phyloP scores from a whole-genome alignment of 768 basidiomycete species.

The Trametes villosa region DNA sequence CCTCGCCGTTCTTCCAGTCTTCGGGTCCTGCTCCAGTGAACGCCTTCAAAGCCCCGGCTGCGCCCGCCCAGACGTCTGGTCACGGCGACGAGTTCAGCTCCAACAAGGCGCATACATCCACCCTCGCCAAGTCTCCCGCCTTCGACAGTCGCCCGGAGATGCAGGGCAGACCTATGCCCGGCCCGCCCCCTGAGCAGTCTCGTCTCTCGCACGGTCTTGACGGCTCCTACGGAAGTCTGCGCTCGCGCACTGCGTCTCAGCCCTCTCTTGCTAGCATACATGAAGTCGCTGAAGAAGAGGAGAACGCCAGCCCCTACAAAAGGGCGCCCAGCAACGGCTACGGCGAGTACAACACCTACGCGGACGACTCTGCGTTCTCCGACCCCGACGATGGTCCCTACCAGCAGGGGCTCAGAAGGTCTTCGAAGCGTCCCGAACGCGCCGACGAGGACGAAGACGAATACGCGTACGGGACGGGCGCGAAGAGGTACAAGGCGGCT shows the following conservation, averaged over 20 bases:
- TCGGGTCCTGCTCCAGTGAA: slow-evolving; percentile 4
- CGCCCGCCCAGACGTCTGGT: slow-evolving; percentile 10
- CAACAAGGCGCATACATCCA: slow-evolving; percentile 33
- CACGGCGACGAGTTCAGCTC: slow-evolving; percentile 24
- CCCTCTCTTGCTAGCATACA: slow-evolving; percentile 28
- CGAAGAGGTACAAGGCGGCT: slow-evolving; percentile 27
- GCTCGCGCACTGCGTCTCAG: slow-evolving; percentile 20
- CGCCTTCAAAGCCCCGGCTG: slow-evolving; percentile 16
- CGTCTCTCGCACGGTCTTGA: slow-evolving; percentile 10
- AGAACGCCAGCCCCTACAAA: neutral
- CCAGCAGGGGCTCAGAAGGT: slow-evolving; percentile 9
- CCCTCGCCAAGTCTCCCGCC: neutral
- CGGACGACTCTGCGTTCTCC: neutral
- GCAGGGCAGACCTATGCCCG: neutral
- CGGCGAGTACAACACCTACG: neutral
- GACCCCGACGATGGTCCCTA: neutral
- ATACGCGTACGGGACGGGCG: slow-evolving; percentile 17
- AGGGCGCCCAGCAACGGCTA: neutral
- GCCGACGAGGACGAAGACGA: slow-evolving; percentile 19
- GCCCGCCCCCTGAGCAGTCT: neutral
- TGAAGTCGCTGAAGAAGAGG: slow-evolving; percentile 24
- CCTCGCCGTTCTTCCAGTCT: slow-evolving; percentile 26
- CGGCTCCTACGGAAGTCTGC: neutral
- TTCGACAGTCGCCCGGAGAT: neutral
- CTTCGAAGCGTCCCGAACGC: slow-evolving; percentile 11